Evolutionary conservation across 2,329 filamentous ascomycete genomes (phyloP), one percentile per base, ranked within the genome.

Genomic region (Fusarium sp.): DNA sequence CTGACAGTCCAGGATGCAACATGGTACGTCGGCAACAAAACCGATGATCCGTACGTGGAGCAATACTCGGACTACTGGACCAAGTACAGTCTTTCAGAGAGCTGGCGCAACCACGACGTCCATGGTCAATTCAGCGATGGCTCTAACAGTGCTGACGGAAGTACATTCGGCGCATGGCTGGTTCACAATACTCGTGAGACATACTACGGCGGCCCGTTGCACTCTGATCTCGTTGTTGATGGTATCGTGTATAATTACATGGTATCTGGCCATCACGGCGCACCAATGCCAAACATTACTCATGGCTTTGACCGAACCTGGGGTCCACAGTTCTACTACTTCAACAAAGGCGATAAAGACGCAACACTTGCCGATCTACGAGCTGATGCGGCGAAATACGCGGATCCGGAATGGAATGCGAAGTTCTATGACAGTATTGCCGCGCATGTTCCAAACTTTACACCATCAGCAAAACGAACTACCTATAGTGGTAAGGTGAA

Each of bases 211-310:
- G 89, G 89, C 0, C 89, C 89, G 0, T 78, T 88, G 1, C 88
- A 91, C 76, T 90, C 88, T 0, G 89, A 91, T 69, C 80, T 91
- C 7, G 85, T 85, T 0, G 89, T 91, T 0, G 89, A 91, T 64
- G 89, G 89, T 0, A 90, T 91, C 36, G 85, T 91, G 0, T 91
- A 91, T 73, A 90, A 91, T 70, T 91, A 91, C 72, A 85, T 78
- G 77, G 84, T 87, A 0, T 88, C 86, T 0, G 90, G 90, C 38
- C 89, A 91, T 69, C 88, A 91, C 50, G 88, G 89, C 3, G 86
- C 88, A 49, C 86, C 87, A 7, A 88, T 86, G 31, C 89, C 89
- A 13, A 90, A 91, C 68, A 90, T 91, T 73, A 89, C 87, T 0
- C 79, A 89, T 71, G 89, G 89, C 0, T 91, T 91, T 68, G 89